Evolutionary conservation across 2,329 filamentous ascomycete genomes (phyloP), one percentile per base, ranked within the genome.

Genomic region (Aureobasidium sp.): DNA sequence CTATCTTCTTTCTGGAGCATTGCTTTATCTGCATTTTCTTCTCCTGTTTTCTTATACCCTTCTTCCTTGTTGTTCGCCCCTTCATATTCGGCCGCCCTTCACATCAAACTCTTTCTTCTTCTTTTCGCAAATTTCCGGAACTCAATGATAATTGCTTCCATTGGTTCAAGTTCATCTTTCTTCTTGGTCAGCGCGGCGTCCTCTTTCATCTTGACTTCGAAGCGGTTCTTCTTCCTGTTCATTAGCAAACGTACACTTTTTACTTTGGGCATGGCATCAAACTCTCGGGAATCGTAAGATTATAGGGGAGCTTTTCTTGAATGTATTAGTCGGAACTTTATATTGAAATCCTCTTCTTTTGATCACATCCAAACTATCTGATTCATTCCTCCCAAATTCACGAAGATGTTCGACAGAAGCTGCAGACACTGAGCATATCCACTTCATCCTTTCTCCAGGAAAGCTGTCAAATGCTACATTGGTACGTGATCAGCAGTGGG

Each of bases 41-140:
- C 48, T 27, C n/a, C 27, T 59, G 25, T 34, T 59, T 59, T 42
- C 57, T 59, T 59, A 59, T 59, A 59, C 57, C 57, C 57, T 50
- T 50, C 42, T 59, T 27, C 29, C 42, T 58, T 48, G 34, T 59
- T 49, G 21, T 37, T 48, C 34, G 25, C 21, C 57, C 27, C 50
- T 49, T 50, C 57, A 42, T 59, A 42, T 32, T 36, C 34, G 6
- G 13, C 36, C 45, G 9, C 27, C 36, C 39, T 25, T 58, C 32
- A n/a, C 27, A 32, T n/a, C n/a, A 27, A 25, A 11, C 29, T 5
- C 25, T 52, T 52, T 52, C 49, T 39, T 39, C 34, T 39, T 39
- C 30, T 37, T 36, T 50, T 15, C 27, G 32, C 32, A 52, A 52
- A 21, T 41, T 29, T 42, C 39, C 29, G 55, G 55, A 41, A 59